These are phyloP conservation scores for Candida bentonensis DNA, from an alignment of 805 yeast species.

Conservation along the genomic window DNA sequence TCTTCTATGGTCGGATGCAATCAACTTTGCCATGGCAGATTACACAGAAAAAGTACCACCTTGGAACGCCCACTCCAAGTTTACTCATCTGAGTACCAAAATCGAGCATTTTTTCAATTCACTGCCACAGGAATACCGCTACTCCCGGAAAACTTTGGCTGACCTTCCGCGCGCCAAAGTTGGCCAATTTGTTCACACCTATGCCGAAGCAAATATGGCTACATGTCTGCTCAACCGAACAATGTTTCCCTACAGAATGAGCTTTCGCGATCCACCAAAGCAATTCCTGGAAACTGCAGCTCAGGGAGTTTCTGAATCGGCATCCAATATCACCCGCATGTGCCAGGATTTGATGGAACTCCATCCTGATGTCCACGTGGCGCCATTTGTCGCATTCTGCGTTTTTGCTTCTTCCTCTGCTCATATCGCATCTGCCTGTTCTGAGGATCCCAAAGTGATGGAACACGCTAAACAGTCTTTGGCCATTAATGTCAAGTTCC, in stretches of 20 bases:
- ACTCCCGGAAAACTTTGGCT: slow-evolving; percentile 12
- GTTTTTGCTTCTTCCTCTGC: slow-evolving; percentile 22
- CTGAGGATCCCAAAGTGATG: slow-evolving; percentile 16
- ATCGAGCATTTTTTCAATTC: slow-evolving; percentile 11
- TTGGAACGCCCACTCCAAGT: slow-evolving; percentile 18
- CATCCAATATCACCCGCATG: slow-evolving; percentile 18
- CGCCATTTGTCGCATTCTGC: slow-evolving; percentile 23
- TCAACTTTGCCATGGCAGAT: slow-evolving; percentile 8
- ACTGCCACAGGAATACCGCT: slow-evolving; percentile 15
- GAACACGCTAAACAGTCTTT: slow-evolving; percentile 20
- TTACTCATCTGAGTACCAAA: slow-evolving; percentile 11
- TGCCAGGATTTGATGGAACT: slow-evolving; percentile 17
- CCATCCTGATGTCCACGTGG: slow-evolving; percentile 18
- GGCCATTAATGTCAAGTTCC: slow-evolving; percentile 18
- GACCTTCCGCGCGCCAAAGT: slow-evolving; percentile 14
- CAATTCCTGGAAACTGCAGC: slow-evolving; percentile 19
- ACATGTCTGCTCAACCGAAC: slow-evolving; percentile 19
- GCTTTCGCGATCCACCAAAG: slow-evolving; percentile 17
- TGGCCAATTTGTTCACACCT: slow-evolving; percentile 21
- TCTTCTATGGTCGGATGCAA: slow-evolving; percentile 12
- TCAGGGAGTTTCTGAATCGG: slow-evolving; percentile 18
- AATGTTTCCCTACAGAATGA: slow-evolving; percentile 18
- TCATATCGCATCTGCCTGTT: slow-evolving; percentile 21
- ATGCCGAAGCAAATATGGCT: slow-evolving; percentile 18
- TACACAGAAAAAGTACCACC: slow-evolving; percentile 16